Base-by-base conservation (phyloP, 1,284 basidiomycete species). In the Serendipita sp. region DNA sequence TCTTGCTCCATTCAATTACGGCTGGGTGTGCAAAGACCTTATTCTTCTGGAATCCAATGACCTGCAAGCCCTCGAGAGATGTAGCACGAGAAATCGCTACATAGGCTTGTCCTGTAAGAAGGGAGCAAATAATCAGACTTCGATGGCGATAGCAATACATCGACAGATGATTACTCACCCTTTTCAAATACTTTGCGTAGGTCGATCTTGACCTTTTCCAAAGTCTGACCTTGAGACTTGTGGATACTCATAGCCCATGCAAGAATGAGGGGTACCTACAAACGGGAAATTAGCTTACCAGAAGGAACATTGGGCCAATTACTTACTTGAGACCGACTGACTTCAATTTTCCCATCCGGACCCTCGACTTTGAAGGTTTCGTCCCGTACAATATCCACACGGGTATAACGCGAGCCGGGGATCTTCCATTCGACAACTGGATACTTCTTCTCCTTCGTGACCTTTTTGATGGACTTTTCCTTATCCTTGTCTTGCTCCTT, bases 11-110 rank as follows among this genome's bases (percentile, higher is more conserved):
- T 62, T 77, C 73, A 10, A 80, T 74, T 10, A 87, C 85, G 68
- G 82, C 87, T 10, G 82, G 81, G 62, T 68, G 68, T 35, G 68
- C 69, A 43, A 61, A 64, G 22, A 67, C 67, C 66, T 82, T 63
- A 64, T 62, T 35, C 70, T 61, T 75, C 67, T 89, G 82, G 72
- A 99, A 99, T 45, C 90, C 85, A 2, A 90, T 75, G 1, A 98
- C 90, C 71, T 99, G 93, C 26, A 99, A 78, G 0, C 93, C 91
- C 6, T 94, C 87, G 53, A 99, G 76, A 6, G 85, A 87, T 0
- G 93, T 96, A 2, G 96, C 96, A 38, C 96, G 91, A 26, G 93
- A 96, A 15, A 99, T 78, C 0, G 96, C 95, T 34, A 98, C 94
- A 69, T 99, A 98, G 41, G 93, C 93, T 77, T 93, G 92, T 38